Evolutionary conservation across 2,329 filamentous ascomycete species (phyloP).

Genomic region (Arthrobotrys megalospora): DNA sequence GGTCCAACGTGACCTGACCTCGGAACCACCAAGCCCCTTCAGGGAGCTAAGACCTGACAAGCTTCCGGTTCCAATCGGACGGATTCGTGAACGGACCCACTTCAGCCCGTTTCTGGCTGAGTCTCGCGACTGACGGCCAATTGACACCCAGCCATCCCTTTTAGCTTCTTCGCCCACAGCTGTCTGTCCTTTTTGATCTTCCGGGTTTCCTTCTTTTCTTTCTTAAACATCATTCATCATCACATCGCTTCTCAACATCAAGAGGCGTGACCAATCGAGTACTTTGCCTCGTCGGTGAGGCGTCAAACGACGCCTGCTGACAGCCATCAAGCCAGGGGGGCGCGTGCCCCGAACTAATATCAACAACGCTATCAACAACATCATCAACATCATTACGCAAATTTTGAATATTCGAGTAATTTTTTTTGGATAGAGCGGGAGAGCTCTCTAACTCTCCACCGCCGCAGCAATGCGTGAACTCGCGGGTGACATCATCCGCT

Average conservation of each 20-base stretch:
- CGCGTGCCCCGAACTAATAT: conserved; percentile 19
- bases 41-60: conserved; percentile 26
- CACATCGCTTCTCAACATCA: not conserved
- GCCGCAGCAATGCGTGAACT: conserved; percentile 46
- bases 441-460: conserved; percentile 31
- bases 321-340: conserved; percentile 14
- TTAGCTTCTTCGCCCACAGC: conserved; percentile 28
- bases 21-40: conserved; percentile 20
- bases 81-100: conserved; percentile 22
- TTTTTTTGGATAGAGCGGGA: conserved; percentile 9
- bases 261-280: conserved; percentile 3
- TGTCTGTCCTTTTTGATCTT: conserved; percentile 24
- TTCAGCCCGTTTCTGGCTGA: conserved; percentile 19
- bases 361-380: not conserved
- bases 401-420: not conserved
- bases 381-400: not conserved
- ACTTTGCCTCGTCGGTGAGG: conserved; percentile 27
- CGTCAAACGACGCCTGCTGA: conserved; percentile 29
- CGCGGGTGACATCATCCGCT: conserved; percentile 59
- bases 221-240: conserved; percentile 17
- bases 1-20: conserved; percentile 21
- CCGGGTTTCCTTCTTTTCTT: conserved; percentile 1
- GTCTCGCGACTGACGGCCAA: conserved; percentile 32
- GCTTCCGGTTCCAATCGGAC: conserved; percentile 31
- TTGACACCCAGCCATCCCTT: conserved; percentile 34